Base-by-base conservation (phyloP, 306 rosid species). In the Ammopiptanthus mongolicus region DNA sequence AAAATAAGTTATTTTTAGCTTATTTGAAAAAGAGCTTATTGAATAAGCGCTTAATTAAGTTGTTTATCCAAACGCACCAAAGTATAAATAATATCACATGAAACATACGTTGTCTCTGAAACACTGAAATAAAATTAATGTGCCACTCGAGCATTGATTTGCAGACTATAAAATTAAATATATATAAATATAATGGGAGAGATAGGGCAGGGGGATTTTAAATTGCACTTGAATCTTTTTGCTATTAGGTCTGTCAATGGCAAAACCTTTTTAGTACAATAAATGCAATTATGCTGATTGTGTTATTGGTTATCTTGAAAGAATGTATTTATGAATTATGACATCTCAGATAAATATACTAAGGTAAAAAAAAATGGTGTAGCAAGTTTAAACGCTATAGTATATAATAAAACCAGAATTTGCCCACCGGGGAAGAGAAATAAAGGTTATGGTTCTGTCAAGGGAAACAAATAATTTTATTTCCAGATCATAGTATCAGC, bases 221-320 rank as follows among this genome's bases (percentile, higher is more conserved):
- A 68, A 57, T 19, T 57, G 28, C 29, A 44, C 62, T 68, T 31
- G 65, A 70, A 70, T 18, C 18, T 60, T 78, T 41, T 58, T n/a
- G 37, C 2, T 50, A 61, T 33, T 51, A 64, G 65, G 31, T 37
- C 50, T 64, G 33, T 14, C 2, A 6, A n/a, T 62, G 72, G 50
- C 37, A 75, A 47, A 74, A 51, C 2, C 47, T 12, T 75, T 11
- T 17, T 44, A 22, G 14, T 65, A 62, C 12, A 15, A 52, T 12
- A 65, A 31, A 52, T 52, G 65, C 51, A 75, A 51, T 25, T 53
- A 50, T 19, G 53, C 25, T n/a, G 14, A 5, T 41, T 25, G 13
- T 8, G 9, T 25, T 42, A 28, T 23, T 74, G 29, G 8, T 31
- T 59, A 29, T 18, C 37, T 37, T 18, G 48, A 61, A 44, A 69